Evolutionary conservation across 192 early-diverging fungal species (phyloP), one percentile per base, ranked within the genome.

Genomic region (Polychytrium aggregatum): DNA sequence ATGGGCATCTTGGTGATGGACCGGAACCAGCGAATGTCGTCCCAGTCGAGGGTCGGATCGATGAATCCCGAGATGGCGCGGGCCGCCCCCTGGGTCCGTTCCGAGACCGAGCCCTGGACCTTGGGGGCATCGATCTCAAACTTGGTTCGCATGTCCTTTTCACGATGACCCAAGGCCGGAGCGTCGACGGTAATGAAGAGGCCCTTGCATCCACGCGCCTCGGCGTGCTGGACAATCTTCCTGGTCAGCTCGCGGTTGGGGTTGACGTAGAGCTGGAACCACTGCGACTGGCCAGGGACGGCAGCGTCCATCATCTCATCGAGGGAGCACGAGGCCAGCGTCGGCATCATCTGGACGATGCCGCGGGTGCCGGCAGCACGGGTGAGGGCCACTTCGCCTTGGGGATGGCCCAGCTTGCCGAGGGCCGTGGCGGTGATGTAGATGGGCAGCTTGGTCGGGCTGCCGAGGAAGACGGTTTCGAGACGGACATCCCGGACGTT

Each of bases 101-200:
- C 54, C 7, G 55, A 17, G 16, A 62, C 26, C 7, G 45, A 56
- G 25, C 68, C 59, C 35, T 62, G 49, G 35, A 71, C 70, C 35
- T 68, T 61, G 2, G 67, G 59, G 1, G 59, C 55, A 20, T 67
- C 63, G 43, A 70, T 65, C 37, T 70, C 46, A 55, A 81, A 82
- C 62, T 87, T 81, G 40, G 74, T 60, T 17, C 88, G 65, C 79
- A 88, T 88, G 65, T 88, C 86, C 37, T 87, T 87, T 47, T 88
- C 81, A 6, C 86, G 66, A 7, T 74, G 52, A 27, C 86, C 86
- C 41, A 74, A 57, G 37, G 76, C 52, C 26, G 88, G 86, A 0
- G 88, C 84, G 61, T 91, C 88, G 9, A 84, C 86, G 14, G 86
- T 91, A 26, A 88, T 79, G 51, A 87, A 86, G 22, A 91, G 52